phyloP scores from a whole-genome alignment of 148 eudicot genomes.

The Chenopodium suecicum region DNA sequence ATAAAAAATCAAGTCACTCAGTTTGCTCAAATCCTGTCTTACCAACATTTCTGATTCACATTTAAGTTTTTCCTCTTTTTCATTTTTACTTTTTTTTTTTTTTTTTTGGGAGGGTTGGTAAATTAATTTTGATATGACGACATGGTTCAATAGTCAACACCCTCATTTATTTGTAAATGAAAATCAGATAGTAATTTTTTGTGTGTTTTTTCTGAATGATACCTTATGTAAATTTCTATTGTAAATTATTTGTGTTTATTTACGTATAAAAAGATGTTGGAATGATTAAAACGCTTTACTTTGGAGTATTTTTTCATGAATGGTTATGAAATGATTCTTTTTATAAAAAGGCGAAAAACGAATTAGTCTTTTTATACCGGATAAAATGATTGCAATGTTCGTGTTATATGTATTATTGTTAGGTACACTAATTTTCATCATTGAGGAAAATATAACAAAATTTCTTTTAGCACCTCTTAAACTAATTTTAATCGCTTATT shows the following conservation, averaged over 20 bases:
- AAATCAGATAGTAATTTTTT: no score
- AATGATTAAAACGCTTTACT: no score
- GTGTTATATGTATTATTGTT: no score
- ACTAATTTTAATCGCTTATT: no score
- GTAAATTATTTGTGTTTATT: no score
- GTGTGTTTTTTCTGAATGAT: no score
- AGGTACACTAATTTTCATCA: neutral
- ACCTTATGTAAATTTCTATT: no score
- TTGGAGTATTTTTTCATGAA: no score
- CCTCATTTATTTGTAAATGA: neutral
- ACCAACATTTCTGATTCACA: conserved; percentile 27
- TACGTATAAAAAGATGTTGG: neutral
- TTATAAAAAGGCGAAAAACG: neutral
- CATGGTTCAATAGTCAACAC: neutral
- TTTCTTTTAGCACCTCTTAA: no score
- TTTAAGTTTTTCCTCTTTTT: conserved; percentile 1
- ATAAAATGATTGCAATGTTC: no score
- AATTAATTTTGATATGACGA: conserved; percentile 11
- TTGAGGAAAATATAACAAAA: neutral
- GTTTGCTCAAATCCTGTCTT: conserved; percentile 26
- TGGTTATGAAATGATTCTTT: neutral
- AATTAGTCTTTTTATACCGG: neutral
- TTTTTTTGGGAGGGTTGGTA: neutral
- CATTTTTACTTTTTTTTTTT: neutral
- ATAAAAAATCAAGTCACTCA: conserved; percentile 18